These are phyloP conservation scores for Boletus bicolor DNA, from an alignment of 768 basidiomycete genomes.

Conservation along the genomic window DNA sequence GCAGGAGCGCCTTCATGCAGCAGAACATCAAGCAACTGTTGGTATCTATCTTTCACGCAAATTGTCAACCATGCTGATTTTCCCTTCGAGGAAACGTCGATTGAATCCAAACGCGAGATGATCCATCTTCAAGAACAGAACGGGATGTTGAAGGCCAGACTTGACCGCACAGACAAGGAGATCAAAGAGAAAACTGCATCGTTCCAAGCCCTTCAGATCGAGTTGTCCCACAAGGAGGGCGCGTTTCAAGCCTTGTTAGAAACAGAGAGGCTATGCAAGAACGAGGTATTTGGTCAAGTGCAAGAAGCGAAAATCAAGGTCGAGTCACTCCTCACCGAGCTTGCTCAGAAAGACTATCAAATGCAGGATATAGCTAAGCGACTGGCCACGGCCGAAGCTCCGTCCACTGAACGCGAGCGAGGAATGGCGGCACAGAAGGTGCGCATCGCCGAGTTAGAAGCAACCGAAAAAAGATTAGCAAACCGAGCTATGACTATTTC, in stretches of 20 bases:
- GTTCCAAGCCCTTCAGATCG: conserved; percentile 18
- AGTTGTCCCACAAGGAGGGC: conserved; percentile 28
- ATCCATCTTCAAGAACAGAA: conserved; percentile 24
- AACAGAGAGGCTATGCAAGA: conserved; percentile 20
- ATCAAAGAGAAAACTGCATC: conserved; percentile 8
- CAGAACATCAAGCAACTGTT: conserved; percentile 18
- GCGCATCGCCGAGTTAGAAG: conserved; percentile 29
- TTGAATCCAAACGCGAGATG: conserved; percentile 16
- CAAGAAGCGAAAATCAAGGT: conserved; percentile 19
- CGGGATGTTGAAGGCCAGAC: conserved; percentile 9
- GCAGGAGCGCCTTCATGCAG: conserved; percentile 25
- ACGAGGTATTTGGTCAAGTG: conserved; percentile 18
- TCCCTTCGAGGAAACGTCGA: conserved; percentile 14
- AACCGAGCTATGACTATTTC: conserved; percentile 28
- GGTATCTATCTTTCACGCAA: conserved; percentile 1
- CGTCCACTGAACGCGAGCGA: conserved; percentile 25
- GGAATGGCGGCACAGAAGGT: conserved; percentile 22
- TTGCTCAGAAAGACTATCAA: conserved; percentile 20
- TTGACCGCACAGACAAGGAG: conserved; percentile 11
- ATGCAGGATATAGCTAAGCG: conserved; percentile 22
- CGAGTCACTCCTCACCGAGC: conserved; percentile 21
- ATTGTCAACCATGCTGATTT: not conserved
- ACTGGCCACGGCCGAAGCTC: conserved; percentile 22
- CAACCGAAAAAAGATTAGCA: conserved; percentile 27
- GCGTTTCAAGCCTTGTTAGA: conserved; percentile 20